Evolutionary conservation across 768 basidiomycete genomes (phyloP).

Genomic region (Boletus bicolor): DNA sequence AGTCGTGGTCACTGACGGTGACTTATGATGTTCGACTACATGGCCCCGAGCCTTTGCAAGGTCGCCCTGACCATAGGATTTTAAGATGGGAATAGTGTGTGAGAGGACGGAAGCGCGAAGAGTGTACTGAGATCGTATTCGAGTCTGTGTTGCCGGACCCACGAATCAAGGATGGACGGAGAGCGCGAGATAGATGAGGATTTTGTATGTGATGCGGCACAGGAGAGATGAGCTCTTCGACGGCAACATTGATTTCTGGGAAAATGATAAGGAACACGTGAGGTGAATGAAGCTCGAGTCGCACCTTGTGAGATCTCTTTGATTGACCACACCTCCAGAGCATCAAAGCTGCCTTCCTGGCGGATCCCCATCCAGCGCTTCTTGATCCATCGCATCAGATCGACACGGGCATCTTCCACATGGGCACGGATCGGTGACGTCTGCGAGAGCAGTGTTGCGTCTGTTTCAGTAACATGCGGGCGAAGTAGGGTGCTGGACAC

Average conservation of each 20-base stretch:
- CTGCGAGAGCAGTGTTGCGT: no score
- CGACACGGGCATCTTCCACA: slow-evolving; percentile 60
- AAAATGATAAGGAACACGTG: neutral
- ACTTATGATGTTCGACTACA: no score
- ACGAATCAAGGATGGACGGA: slow-evolving; percentile 27
- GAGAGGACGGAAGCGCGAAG: slow-evolving; percentile 42
- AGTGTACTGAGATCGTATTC: slow-evolving; percentile 43
- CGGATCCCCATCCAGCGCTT: slow-evolving; percentile 75
- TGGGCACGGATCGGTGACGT: no score
- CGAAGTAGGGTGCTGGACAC: no score
- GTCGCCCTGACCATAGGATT: slow-evolving; percentile 18
- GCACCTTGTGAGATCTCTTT: no score
- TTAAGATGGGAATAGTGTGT: slow-evolving; percentile 22
- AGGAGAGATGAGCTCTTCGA: slow-evolving; percentile 66
- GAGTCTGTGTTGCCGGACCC: slow-evolving; percentile 31
- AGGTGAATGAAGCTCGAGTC: neutral
- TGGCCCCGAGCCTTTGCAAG: no score
- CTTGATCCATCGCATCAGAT: slow-evolving; percentile 55
- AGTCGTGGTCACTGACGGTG: no score
- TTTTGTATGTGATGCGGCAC: slow-evolving; percentile 28
- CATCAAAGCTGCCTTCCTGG: slow-evolving; percentile 72
- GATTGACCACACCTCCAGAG: slow-evolving; percentile 80
- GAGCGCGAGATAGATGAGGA: slow-evolving; percentile 24
- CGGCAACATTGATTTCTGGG: slow-evolving; percentile 73
- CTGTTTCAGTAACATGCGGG: no score